Evolutionary conservation across 2,329 filamentous ascomycete species (phyloP), one percentile per base, ranked within the genome.

Genomic region (Colletotrichum cuscutae): DNA sequence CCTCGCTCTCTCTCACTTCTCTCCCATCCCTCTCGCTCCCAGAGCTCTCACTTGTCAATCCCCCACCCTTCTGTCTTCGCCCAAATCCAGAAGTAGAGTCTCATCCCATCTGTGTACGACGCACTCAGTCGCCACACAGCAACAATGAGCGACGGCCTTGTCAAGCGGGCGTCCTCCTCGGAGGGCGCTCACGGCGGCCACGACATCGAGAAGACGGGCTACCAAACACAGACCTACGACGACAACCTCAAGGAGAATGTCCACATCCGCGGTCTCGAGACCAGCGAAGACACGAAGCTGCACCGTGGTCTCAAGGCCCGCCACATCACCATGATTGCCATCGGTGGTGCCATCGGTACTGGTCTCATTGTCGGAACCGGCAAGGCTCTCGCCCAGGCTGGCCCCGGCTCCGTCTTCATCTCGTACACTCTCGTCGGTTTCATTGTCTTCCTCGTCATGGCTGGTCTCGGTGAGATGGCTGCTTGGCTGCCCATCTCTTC

Each of bases 391-490:
- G 86, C 85, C 26, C 84, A 87, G 76, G 86, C 86, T 62, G 87
- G 87, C 0, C 93, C 93, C 62, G 92, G 85, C 24, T 90, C 92
- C 11, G 90, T 94, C 79, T 86, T 94, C 76, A 92, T 95, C 80
- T 91, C 91, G 11, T 95, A 94, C 83, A 86, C 89, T 49, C 81
- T 93, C 74, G 88, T 94, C 76, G 93, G 93, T 76, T 82, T 92
- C 59, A 82, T 97, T 72, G 94, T 96, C 76, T 97, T 91, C 82
- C 84, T 95, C 54, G 94, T 97, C 76, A 95, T 97, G 93, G 91
- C 91, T 71, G 92, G 90, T 69, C 89, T 97, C 4, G 94, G 94
- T 75, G 94, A 96, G 82, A 97, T 97, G 93, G 93, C 94, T 9
- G 89, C 94, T 65, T 97, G 93, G 93, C 82, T 97, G 42, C 94